phyloP scores from a whole-genome alignment of 768 basidiomycete genomes.

The Mycena venus region DNA sequence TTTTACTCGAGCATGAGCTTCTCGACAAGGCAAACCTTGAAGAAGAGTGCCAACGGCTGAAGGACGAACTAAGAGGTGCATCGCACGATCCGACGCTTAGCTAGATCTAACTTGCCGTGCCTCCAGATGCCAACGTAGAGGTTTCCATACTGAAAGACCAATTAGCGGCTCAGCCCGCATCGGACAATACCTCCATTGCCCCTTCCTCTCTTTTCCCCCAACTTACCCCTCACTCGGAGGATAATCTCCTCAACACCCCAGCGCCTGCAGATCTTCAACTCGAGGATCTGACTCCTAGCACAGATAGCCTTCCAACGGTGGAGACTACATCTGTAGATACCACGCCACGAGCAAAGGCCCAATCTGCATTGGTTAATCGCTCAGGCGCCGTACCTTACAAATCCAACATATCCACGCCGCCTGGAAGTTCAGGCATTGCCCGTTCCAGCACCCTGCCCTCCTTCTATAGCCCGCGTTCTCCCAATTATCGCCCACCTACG shows the following conservation, averaged over 20 bases:
- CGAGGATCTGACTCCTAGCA: conserved; percentile 64
- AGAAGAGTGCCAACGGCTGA: conserved; percentile 91
- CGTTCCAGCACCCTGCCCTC: conserved; percentile 73
- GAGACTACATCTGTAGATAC: conserved; percentile 49
- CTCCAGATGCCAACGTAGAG: conserved; percentile 86
- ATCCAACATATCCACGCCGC: conserved; percentile 59
- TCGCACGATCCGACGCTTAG: conserved; percentile 3
- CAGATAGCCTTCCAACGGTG: conserved; percentile 53
- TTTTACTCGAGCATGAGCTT: conserved; percentile 95
- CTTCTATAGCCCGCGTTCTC: conserved; percentile 63
- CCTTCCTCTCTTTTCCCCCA: conserved; percentile 46
- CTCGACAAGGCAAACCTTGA: conserved; percentile 91
- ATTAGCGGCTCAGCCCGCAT: conserved; percentile 51
- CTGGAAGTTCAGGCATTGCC: conserved; percentile 57
- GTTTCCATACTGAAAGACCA: conserved; percentile 87
- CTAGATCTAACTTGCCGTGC: conserved; percentile 11
- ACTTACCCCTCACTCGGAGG: conserved; percentile 56
- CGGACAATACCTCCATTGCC: conserved; percentile 46
- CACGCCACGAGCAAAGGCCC: conserved; percentile 55
- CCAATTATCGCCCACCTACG: conserved; percentile 53
- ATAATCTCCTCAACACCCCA: conserved; percentile 70
- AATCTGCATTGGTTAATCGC: conserved; percentile 64
- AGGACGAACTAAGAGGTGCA: conserved; percentile 93
- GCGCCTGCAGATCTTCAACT: conserved; percentile 73
- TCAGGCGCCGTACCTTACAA: conserved; percentile 63